A percentile compares a stretch with the other conserved stretches of the same genome.
Conservation (phyloP, 352 stramenopile genomes). For the Phytophthora citricola region DNA sequence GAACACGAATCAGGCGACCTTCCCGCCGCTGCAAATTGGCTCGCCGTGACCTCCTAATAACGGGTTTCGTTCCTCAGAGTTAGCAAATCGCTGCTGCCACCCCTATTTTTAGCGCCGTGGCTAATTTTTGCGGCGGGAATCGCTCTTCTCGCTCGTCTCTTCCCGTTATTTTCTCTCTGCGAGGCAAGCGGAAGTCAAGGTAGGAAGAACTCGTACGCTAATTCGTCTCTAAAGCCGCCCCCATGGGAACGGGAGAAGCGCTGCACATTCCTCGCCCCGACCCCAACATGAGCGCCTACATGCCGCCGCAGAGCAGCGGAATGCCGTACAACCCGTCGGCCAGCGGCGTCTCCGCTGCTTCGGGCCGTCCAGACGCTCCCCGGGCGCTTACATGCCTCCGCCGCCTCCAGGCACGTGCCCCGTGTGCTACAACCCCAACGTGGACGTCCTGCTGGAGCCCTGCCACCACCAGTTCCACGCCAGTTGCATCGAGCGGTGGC, state of each 20-base stretch:
- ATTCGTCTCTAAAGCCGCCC: neutral
- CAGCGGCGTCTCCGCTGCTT: neutral
- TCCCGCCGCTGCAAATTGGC: neutral
- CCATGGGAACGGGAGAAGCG: conserved; percentile 48
- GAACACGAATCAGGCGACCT: conserved; percentile 25
- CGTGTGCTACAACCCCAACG: conserved; percentile 47
- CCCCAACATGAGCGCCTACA: conserved; percentile 33
- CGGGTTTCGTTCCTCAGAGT: neutral
- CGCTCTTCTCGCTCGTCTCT: conserved; percentile 36
- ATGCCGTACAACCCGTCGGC: conserved; percentile 22
- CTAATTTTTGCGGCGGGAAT: conserved; percentile 14
- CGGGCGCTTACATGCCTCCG: conserved; percentile 21
- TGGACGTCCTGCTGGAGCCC: conserved; percentile 58
- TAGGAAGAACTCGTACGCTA: conserved; percentile 5
- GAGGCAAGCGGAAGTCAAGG: conserved; percentile 21
- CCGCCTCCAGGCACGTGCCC: conserved; percentile 36
- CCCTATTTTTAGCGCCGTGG: conserved; percentile 22
- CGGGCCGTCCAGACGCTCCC: conserved; percentile 7
- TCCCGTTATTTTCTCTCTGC: conserved; percentile 46
- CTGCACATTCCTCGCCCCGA: conserved; percentile 29
- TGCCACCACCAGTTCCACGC: conserved; percentile 86
- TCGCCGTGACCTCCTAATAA: conserved; percentile 14
- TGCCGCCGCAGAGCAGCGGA: conserved; percentile 25
- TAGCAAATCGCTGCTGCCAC: conserved; percentile 15
- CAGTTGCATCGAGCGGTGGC: conserved; percentile 72